A percentile compares a stretch with the other conserved stretches of the same genome.
Evolutionary conservation across 2,329 filamentous ascomycete genomes (phyloP).

Genomic region (Dothidotthia symphoricarpi): DNA sequence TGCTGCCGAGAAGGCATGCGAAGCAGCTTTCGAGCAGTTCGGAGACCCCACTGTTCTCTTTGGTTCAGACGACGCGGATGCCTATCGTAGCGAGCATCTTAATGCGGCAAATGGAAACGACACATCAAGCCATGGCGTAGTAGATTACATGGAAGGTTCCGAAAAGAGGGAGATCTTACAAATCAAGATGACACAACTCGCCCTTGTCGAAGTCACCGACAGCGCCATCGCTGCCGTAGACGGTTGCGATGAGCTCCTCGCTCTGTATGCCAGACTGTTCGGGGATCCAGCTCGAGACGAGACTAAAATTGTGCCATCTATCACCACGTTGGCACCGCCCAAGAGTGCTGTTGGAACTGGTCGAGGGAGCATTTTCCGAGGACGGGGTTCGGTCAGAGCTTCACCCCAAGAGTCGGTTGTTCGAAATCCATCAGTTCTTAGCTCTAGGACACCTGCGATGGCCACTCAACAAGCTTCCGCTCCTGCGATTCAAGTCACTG

Average conservation of each 20-base stretch:
- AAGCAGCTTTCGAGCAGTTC: slow-evolving; percentile 89
- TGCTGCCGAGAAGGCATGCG: slow-evolving; percentile 77
- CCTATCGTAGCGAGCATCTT: slow-evolving; percentile 65
- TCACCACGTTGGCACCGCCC: slow-evolving; percentile 56
- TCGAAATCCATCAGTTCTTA: slow-evolving; percentile 27
- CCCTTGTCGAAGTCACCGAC: slow-evolving; percentile 78
- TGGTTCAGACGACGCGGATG: slow-evolving; percentile 54
- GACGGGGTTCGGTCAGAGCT: slow-evolving; percentile 31
- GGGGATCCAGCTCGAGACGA: slow-evolving; percentile 53
- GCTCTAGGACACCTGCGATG: slow-evolving; percentile 27
- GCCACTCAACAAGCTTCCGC: slow-evolving; percentile 42
- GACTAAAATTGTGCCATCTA: slow-evolving; percentile 36
- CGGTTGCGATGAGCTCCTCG: slow-evolving; percentile 78
- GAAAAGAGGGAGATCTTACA: slow-evolving; percentile 89
- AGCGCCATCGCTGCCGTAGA: slow-evolving; percentile 85
- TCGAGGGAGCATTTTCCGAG: slow-evolving; percentile 75
- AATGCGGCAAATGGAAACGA: slow-evolving; percentile 43
- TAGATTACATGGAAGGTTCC: slow-evolving; percentile 77
- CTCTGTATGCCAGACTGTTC: slow-evolving; percentile 79
- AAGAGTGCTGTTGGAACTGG: slow-evolving; percentile 64
- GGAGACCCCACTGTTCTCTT: slow-evolving; percentile 69
- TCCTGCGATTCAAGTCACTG: slow-evolving; percentile 75
- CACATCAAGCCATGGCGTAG: slow-evolving; percentile 49
- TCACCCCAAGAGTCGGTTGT: slow-evolving; percentile 17
- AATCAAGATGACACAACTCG: slow-evolving; percentile 91